phyloP scores from a whole-genome alignment of 768 basidiomycete species.

The Auricularia sp. region DNA sequence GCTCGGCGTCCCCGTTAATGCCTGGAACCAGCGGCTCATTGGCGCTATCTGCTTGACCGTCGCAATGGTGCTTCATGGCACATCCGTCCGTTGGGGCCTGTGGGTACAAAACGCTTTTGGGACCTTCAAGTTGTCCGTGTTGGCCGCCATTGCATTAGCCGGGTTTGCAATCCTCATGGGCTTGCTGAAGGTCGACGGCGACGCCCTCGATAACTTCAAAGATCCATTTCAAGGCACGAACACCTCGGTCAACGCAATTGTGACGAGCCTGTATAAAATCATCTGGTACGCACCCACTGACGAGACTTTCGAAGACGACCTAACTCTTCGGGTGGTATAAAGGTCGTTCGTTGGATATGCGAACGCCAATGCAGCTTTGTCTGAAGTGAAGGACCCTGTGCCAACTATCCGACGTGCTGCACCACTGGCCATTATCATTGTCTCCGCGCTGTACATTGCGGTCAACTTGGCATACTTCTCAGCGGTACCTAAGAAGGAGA shows the following conservation, averaged over 20 bases:
- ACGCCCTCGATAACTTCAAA: neutral
- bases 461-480: slow-evolving; percentile 69
- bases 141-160: slow-evolving; percentile 40
- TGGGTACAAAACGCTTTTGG: slow-evolving; percentile 57
- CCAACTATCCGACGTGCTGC: slow-evolving; percentile 62
- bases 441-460: slow-evolving; percentile 51
- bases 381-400: slow-evolving; percentile 60
- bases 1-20: slow-evolving; percentile 25
- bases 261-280: slow-evolving; percentile 56
- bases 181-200: slow-evolving; percentile 1
- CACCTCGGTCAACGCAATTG: slow-evolving; percentile 46
- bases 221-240: slow-evolving; percentile 38
- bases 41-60: slow-evolving; percentile 49
- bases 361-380: slow-evolving; percentile 66
- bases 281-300: slow-evolving; percentile 42
- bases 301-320: neutral
- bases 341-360: slow-evolving; percentile 55
- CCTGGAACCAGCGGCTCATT: slow-evolving; percentile 38
- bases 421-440: slow-evolving; percentile 50
- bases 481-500: slow-evolving; percentile 61
- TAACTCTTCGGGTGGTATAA: neutral
- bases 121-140: slow-evolving; percentile 47
- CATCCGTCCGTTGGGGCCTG: slow-evolving; percentile 42
- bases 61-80: slow-evolving; percentile 48
- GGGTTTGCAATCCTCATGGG: slow-evolving; percentile 32